Base-by-base conservation (phyloP, 1,139 yeast genomes). In the Nakaseomyces uthaithaninus region DNA sequence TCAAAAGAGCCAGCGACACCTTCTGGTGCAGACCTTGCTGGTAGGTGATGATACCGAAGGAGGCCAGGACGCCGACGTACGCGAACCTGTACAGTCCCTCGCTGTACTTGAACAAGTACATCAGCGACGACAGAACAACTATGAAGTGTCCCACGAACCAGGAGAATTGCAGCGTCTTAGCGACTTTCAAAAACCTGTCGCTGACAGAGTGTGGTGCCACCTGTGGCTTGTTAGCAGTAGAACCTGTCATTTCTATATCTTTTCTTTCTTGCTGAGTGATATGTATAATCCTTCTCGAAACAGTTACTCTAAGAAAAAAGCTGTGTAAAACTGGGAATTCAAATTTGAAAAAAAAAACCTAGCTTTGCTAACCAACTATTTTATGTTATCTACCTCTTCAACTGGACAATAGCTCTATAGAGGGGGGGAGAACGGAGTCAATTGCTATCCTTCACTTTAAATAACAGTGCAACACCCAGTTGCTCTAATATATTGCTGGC, bases 41-140 rank as follows among this genome's bases (percentile, higher is more conserved):
- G 62, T 69, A 78, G 23, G 83, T 63, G 45, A 86, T 82, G 48
- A 89, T 75, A 18, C 86, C 87, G 62, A 85, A 87, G 27, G 94
- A 79, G 50, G 71, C 74, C 38, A 84, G 59, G 5, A 83, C 79
- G 12, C 91, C 83, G 10, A 79, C 39, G 47, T 77, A 77, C 2
- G 84, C 71, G 42, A 74, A 55, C 42, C 74, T 69, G 65, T 84
- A 86, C 69, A 81, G 71, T 11, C 27, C 12, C 28, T 26, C 33
- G 9, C 67, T 52, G 45, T 60, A 73, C 19, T 81, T 69, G 39
- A 81, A 59, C 15, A 74, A 51, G 60, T 75, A 83, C 45, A 80
- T 61, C 20, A 74, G 40, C 10, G 77, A 66, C 41, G 77, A 71
- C 9, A 73, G 16, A 22, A 87, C 66, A 2, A 89, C 83, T 36